These are phyloP conservation scores for Cyberlindnera mycetangii DNA, from an alignment of 805 yeast species.

Conservation along the genomic window DNA sequence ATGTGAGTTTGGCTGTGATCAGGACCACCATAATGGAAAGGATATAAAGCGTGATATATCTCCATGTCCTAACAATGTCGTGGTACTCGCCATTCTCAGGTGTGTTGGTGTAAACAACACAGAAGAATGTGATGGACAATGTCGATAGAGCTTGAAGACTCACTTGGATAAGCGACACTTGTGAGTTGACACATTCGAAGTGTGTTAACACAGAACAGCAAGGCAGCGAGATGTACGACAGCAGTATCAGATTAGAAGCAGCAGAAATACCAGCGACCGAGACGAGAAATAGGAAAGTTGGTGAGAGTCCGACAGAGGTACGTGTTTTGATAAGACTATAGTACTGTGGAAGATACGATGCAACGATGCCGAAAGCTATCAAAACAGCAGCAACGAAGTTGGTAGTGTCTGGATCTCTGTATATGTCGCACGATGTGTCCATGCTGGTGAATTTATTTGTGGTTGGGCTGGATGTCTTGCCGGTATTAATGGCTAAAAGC, in stretches of 20 bases:
- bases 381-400: conserved; percentile 48
- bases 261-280: conserved; percentile 67
- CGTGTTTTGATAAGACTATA: conserved; percentile 50
- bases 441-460: neutral
- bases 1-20: conserved; percentile 30
- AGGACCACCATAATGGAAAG: conserved; percentile 31
- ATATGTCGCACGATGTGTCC: conserved; percentile 18
- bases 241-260: conserved; percentile 59
- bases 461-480: neutral
- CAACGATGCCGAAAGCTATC: conserved; percentile 63
- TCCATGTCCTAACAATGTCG: conserved; percentile 40
- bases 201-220: conserved; percentile 52
- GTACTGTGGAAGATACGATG: conserved; percentile 78
- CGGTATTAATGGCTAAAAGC: neutral
- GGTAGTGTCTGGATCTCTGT: conserved; percentile 42
- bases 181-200: conserved; percentile 65
- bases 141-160: conserved; percentile 61
- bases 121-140: conserved; percentile 51
- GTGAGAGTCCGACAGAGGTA: conserved; percentile 77
- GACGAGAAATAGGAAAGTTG: conserved; percentile 68
- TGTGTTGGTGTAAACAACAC: conserved; percentile 44
- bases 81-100: conserved; percentile 41
- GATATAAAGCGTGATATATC: conserved; percentile 38
- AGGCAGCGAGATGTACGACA: conserved; percentile 55
- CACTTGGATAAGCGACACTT: conserved; percentile 64